A percentile compares a stretch with the other conserved stretches of the same genome.
phyloP scores from a whole-genome alignment of 2,329 filamentous ascomycete species.

The Apiospora rasikravindrae region DNA sequence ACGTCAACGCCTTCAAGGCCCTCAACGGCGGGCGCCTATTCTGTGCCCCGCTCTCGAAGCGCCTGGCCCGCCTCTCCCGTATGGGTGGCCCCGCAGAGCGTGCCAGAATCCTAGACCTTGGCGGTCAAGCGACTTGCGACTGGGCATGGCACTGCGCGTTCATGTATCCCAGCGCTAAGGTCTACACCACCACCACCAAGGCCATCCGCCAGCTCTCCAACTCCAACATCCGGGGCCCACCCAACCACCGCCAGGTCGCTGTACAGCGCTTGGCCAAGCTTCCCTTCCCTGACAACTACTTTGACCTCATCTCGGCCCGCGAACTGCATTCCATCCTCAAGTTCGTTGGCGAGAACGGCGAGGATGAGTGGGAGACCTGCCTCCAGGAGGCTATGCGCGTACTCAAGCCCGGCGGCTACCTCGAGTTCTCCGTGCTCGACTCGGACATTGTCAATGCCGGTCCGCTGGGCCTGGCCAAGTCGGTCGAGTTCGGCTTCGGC shows the following conservation, averaged over 20 bases:
- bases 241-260: conserved; percentile 84
- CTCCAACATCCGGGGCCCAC: conserved; percentile 78
- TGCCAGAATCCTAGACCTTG: conserved; percentile 81
- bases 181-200: conserved; percentile 86
- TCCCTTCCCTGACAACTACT: conserved; percentile 84
- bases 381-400: conserved; percentile 87
- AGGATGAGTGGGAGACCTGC: conserved; percentile 88
- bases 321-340: conserved; percentile 87
- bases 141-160: conserved; percentile 96
- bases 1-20: conserved; percentile 64
- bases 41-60: conserved; percentile 67
- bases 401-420: conserved; percentile 88
- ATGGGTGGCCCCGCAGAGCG: conserved; percentile 57
- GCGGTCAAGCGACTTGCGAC: conserved; percentile 82
- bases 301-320: conserved; percentile 89
- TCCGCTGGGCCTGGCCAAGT: conserved; percentile 77
- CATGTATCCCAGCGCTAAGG: conserved; percentile 82
- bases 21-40: conserved; percentile 70
- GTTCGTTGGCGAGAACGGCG: conserved; percentile 66
- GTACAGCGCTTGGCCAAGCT: conserved; percentile 79
- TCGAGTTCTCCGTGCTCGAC: conserved; percentile 91
- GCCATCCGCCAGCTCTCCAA: conserved; percentile 72
- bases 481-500: conserved; percentile 89
- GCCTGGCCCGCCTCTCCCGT: conserved; percentile 60
- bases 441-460: conserved; percentile 88